Evolutionary conservation across 352 stramenopile genomes (phyloP).

Genomic region (Phytophthora syringae): DNA sequence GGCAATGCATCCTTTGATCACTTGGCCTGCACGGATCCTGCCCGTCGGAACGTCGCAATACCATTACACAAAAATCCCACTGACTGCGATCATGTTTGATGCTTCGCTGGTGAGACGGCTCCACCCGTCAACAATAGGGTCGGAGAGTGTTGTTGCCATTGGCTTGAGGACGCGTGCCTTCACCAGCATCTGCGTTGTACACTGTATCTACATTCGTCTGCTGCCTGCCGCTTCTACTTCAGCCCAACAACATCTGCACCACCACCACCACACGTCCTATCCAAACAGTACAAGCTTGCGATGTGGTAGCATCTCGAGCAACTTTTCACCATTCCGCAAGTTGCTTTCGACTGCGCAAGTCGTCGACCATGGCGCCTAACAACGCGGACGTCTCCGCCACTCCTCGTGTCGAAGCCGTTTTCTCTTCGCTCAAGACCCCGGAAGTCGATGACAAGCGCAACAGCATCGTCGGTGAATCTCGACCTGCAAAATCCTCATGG

Average conservation of each 20-base stretch:
- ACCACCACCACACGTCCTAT: not conserved
- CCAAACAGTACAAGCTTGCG: not conserved
- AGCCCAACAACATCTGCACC: not conserved
- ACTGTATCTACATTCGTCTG: constrained; percentile 6
- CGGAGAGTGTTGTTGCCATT: constrained; percentile 18
- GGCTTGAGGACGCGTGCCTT: constrained; percentile 22
- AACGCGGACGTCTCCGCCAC: constrained; percentile 20
- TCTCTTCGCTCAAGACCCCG: constrained; percentile 35
- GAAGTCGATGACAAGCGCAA: constrained; percentile 27
- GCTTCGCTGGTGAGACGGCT: constrained; percentile 21
- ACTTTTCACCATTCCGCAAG: constrained; percentile 20
- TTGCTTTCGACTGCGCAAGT: constrained; percentile 21
- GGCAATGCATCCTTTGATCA: no score
- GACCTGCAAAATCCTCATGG: not conserved
- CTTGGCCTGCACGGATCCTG: no score
- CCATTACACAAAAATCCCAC: not conserved
- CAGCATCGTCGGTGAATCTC: constrained; percentile 14
- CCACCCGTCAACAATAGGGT: constrained; percentile 17
- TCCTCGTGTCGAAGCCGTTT: constrained; percentile 21
- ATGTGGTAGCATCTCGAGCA: not conserved
- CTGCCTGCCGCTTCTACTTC: constrained; percentile 1
- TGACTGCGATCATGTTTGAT: constrained; percentile 10
- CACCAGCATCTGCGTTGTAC: constrained; percentile 14
- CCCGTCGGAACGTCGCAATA: no score
- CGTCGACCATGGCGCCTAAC: constrained; percentile 19